Base-by-base conservation (phyloP, 23 red algal species). In the Gracilaria caudata region DNA sequence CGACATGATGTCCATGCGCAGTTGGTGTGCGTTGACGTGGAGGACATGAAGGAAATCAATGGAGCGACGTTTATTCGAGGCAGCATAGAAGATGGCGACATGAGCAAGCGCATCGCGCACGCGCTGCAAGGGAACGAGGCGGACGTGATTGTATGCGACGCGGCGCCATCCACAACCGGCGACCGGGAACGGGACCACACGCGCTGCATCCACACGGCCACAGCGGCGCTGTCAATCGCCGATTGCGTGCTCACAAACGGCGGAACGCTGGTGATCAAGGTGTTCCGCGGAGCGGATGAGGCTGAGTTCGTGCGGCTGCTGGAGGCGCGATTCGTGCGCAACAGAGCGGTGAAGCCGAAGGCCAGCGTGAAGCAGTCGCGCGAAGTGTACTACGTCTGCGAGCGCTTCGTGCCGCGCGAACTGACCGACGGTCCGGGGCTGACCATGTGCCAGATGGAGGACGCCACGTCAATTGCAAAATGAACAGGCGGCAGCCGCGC, bases 111-210 rank as follows among this genome's bases (percentile, higher is more conserved):
- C 34, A 80, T 96, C 23, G 49, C 38, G 38, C 53, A 73, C 25
- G 80, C 68, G 17, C 70, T 96, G 28, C 24, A 65, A 47, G 86
- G 87, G 2, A 47, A 86, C 43, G 88, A 92, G 51, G 88, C 86
- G 14, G 94, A 96, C 77, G 87, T 78, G 21, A 77, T 96, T 23
- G 21, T 96, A 17, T 83, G 71, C 56, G 94, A 96, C 70, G 91
- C 91, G 83, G 89, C 89, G 25, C 94, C 94, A 4, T 43, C 49
- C 55, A 96, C 94, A 21, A 92, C 89, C 45, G 94, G 94, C 20
- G 73, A 90, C 20, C 45, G 54, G 2, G 88, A 61, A 25, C 44
- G 51, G 1, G 83, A 96, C 77, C 88, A 92, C 78, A 53, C 49
- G n/a, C 60, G 70, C 23, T 77, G 63, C 49, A 77, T 96, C 55